These are phyloP conservation scores for Hirsutella rhossiliensis DNA, from an alignment of 2,329 filamentous ascomycete genomes.

Conservation along the genomic window DNA sequence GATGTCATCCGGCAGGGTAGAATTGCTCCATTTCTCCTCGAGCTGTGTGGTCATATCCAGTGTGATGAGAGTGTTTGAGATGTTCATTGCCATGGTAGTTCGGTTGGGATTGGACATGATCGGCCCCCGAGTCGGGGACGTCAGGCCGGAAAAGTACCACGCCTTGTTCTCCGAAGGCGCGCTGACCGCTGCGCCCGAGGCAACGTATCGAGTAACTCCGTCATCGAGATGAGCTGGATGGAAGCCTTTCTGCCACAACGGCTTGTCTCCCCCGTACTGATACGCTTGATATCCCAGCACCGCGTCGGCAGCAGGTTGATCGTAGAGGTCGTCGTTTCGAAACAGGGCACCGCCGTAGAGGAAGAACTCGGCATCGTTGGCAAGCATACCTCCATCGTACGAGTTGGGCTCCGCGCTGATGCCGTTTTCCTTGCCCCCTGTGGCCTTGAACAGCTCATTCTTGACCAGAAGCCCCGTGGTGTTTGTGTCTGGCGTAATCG, in stretches of 20 bases:
- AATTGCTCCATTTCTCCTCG: slow-evolving; percentile 43
- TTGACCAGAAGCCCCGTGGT: slow-evolving; percentile 36
- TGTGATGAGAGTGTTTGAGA: slow-evolving; percentile 46
- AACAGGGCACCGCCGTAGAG: slow-evolving; percentile 48
- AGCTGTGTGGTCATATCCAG: slow-evolving; percentile 44
- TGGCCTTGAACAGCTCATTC: slow-evolving; percentile 31
- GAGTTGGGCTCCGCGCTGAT: slow-evolving; percentile 45
- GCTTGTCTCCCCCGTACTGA: slow-evolving; percentile 34
- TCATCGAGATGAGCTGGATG: slow-evolving; percentile 24
- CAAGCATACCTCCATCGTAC: slow-evolving; percentile 50
- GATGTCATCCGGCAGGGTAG: slow-evolving; percentile 35
- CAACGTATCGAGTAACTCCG: slow-evolving; percentile 46
- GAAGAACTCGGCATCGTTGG: slow-evolving; percentile 50
- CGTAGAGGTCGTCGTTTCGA: slow-evolving; percentile 18
- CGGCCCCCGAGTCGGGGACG: slow-evolving; percentile 33
- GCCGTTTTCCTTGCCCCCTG: slow-evolving; percentile 32
- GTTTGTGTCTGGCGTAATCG: slow-evolving; percentile 42
- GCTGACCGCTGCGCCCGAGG: slow-evolving; percentile 50
- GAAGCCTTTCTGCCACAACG: slow-evolving; percentile 31
- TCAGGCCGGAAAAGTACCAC: slow-evolving; percentile 59
- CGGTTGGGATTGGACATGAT: slow-evolving; percentile 29
- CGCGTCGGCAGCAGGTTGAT: slow-evolving; percentile 26
- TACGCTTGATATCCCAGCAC: slow-evolving; percentile 40
- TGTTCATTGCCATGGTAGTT: slow-evolving; percentile 25
- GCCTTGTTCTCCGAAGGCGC: slow-evolving; percentile 59